phyloP scores from a whole-genome alignment of 2,329 filamentous ascomycete species.

The Cladosporium austrohemisphaericum region DNA sequence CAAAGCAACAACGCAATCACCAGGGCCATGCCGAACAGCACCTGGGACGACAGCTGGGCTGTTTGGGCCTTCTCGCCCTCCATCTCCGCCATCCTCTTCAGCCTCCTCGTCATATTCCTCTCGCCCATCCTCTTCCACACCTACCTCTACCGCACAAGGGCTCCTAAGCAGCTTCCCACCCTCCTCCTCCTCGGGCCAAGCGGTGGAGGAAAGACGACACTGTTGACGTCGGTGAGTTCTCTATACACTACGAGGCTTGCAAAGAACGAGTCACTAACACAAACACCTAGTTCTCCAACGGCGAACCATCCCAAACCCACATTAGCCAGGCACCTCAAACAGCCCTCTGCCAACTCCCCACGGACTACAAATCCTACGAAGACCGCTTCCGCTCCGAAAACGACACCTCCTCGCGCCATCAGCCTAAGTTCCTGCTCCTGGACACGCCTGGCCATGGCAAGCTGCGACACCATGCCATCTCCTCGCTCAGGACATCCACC shows the following conservation, averaged over 20 bases:
- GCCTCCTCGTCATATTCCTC: constrained; percentile 65
- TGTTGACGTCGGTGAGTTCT: constrained; percentile 67
- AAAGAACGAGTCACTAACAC: background rate
- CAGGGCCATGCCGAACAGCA: background rate
- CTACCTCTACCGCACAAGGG: constrained; percentile 64
- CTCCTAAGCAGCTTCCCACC: constrained; percentile 62
- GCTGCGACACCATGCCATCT: constrained; percentile 68
- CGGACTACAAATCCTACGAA: constrained; percentile 50
- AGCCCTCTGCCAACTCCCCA: constrained; percentile 54
- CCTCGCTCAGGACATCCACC: constrained; percentile 44
- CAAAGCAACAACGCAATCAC: background rate
- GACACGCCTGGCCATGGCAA: constrained; percentile 97
- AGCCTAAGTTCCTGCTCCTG: constrained; percentile 69
- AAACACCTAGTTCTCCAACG: constrained; percentile 50
- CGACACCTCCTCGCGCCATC: constrained; percentile 55
- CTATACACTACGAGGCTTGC: background rate
- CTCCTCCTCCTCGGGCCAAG: constrained; percentile 79
- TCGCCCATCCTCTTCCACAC: constrained; percentile 75
- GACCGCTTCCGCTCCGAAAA: constrained; percentile 63
- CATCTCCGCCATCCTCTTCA: constrained; percentile 57
- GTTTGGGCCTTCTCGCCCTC: constrained; percentile 46
- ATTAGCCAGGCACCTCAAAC: constrained; percentile 60
- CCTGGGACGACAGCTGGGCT: constrained; percentile 33
- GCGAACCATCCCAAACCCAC: constrained; percentile 54
- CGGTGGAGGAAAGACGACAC: constrained; percentile 80